Evolutionary conservation across 257 asterid species (phyloP), one percentile per base, ranked within the genome.

Genomic region (Ocimum tenuiflorum): DNA sequence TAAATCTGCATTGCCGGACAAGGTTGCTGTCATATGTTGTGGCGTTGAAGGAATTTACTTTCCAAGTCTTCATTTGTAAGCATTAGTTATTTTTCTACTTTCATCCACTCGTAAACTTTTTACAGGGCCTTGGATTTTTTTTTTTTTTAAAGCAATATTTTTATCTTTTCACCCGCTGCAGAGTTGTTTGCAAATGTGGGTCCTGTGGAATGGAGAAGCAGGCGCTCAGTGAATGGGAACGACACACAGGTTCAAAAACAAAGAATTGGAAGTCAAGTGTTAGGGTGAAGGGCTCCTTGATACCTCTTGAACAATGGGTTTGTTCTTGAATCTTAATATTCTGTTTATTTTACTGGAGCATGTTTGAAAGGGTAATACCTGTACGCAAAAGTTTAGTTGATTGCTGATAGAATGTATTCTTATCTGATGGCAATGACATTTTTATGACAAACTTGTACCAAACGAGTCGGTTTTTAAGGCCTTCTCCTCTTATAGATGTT

Each of bases 121-220:
- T 31, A 61, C 61, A 8, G 10, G 22, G 38, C 47, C 41, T 65
- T 24, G 59, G 35, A 36, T 63, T 42, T 63, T 27, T 53, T 31
- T 35, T 63, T 42, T 63, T 20, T 69, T 67, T 68, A 31, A 61
- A 72, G 69, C 39, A 48, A 35, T 36, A 65, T 52, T 55, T 49
- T 20, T 70, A 33, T 67, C 29, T 56, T 38, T 36, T 52, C 43
- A 35, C 60, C 67, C 70, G 39, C 67, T 73, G 74, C 81, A 94
- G 99, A 77, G 99, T 94, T 82, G 91, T 88, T 76, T 94, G 99
- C 89, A 90, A 90, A 81, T 94, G 99, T 71, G 97, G 97, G 33
- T 82, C 65, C 47, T 94, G 99, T 76, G 96, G 97, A 81, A 76
- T 80, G 55, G 88, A 90, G 69, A 94, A 90, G 79, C 92, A 79